Evolutionary conservation across 305 asterid genomes (phyloP).

Genomic region (Caryopteris hybrid): DNA sequence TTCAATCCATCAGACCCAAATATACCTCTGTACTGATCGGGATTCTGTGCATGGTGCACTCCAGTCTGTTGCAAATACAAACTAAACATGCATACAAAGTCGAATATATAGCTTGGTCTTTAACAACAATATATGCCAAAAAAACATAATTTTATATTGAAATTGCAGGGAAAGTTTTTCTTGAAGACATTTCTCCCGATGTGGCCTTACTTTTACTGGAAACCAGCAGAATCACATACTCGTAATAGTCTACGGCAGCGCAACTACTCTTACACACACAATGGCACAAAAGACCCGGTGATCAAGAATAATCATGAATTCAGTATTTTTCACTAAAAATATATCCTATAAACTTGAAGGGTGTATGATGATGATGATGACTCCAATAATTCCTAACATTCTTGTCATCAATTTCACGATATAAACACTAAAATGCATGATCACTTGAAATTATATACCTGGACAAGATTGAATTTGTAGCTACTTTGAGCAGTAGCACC

Average conservation of each 20-base stretch:
- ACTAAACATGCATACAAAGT: background rate
- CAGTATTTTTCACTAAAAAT: too few species aligned
- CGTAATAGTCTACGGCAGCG: too few species aligned
- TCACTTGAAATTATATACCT: conserved; percentile 35
- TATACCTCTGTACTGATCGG: conserved; percentile 73
- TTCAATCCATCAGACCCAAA: conserved; percentile 70
- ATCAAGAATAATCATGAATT: background rate
- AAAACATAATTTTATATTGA: background rate
- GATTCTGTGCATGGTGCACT: conserved; percentile 80
- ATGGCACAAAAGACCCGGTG: background rate
- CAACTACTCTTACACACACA: background rate
- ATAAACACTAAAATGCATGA: too few species aligned
- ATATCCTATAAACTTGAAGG: too few species aligned
- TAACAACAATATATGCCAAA: background rate
- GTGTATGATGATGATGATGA: too few species aligned
- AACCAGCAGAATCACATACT: background rate
- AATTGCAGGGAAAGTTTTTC: too few species aligned
- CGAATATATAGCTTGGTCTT: background rate
- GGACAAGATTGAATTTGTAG: conserved; percentile 77
- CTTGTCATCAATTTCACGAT: too few species aligned
- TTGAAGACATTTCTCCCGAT: background rate
- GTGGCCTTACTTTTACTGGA: background rate
- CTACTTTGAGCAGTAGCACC: conserved; percentile 70
- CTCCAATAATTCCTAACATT: too few species aligned
- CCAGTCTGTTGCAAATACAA: conserved; percentile 51